Evolutionary conservation across 2,329 filamentous ascomycete genomes (phyloP), one percentile per base, ranked within the genome.

Genomic region (Akanthomyces lecanii): DNA sequence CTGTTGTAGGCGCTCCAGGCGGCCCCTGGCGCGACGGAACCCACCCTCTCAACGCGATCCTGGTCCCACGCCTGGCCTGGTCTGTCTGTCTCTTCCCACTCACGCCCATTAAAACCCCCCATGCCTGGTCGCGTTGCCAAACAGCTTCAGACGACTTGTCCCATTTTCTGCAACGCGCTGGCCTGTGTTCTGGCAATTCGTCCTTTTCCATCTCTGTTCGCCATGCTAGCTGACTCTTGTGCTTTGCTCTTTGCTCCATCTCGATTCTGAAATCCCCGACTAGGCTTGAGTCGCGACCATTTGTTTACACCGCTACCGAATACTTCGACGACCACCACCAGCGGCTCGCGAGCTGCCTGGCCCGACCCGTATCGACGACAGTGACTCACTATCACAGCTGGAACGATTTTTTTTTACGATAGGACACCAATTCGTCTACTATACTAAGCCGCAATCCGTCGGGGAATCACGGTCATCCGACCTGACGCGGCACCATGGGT

Each of bases 401-500:
- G 28, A 23, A 25, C 21, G 21, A 40, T 1, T 5, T 1, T 2
- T 2, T 5, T 21, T 14, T 4, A 40, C 21, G 10, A n/a, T 8
- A 30, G 18, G n/a, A 8, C 8, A 28, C 21, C 18, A 25, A 58
- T 38, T 52, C 5, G n/a, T 23, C 33, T 23, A 10, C 50, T 33
- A 52, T 36, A 23, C 23, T 14, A 58, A 38, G 6, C 45, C 7
- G 6, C 12, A n/a, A 18, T 14, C 30, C 18, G 6, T 33, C 14
- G 23, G 3, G 40, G 1, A 28, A n/a, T 38, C 18, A 38, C 38
- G 28, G 47, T 61, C 50, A 7, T 16, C 36, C 23, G 58, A 45
- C 58, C 58, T 30, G 50, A 53, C 38, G 58, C 38, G 44, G 30
- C 61, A 73, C 65, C 54, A 77, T 77, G 75, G 75, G 75, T 67